Evolutionary conservation across 768 basidiomycete species (phyloP).

Genomic region (Suillus ampliporus): DNA sequence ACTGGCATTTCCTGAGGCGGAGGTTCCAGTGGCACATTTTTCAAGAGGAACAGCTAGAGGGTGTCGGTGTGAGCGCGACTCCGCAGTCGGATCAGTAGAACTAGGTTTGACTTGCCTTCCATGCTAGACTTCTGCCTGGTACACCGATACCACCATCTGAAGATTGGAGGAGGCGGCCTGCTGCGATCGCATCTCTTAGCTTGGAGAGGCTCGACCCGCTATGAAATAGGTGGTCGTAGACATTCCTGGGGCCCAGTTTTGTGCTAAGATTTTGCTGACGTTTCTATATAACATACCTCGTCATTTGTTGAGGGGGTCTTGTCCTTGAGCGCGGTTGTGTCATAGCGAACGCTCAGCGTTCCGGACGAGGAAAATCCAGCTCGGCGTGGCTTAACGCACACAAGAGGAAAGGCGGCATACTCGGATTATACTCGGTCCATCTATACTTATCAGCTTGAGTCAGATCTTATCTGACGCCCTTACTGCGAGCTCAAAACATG

Average conservation of each 20-base stretch:
- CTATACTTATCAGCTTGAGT: neutral
- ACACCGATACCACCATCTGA: conserved; percentile 51
- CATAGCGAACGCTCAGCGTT: conserved; percentile 22
- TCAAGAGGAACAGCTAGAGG: conserved; percentile 69
- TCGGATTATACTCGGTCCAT: neutral
- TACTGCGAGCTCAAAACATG: no score
- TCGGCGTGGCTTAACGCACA: neutral
- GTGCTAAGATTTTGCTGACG: neutral
- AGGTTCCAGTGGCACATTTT: conserved; percentile 58
- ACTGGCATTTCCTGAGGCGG: conserved; percentile 44
- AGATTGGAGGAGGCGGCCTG: conserved; percentile 59
- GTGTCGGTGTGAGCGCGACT: conserved; percentile 28
- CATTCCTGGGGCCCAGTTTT: conserved; percentile 33
- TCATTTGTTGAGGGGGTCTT: conserved; percentile 29
- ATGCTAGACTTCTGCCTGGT: conserved; percentile 79
- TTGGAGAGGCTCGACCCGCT: conserved; percentile 62
- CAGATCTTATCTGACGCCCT: neutral
- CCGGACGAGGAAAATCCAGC: neutral
- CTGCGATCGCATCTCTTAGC: conserved; percentile 68
- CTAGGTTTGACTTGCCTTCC: conserved; percentile 63
- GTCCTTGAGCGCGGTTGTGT: conserved; percentile 22
- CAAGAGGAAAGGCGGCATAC: neutral
- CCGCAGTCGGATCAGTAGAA: conserved; percentile 15
- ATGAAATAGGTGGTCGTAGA: conserved; percentile 54
- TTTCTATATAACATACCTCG: conserved; percentile 26